phyloP scores from a whole-genome alignment of 768 basidiomycete species.

The Saitozyma sp. region DNA sequence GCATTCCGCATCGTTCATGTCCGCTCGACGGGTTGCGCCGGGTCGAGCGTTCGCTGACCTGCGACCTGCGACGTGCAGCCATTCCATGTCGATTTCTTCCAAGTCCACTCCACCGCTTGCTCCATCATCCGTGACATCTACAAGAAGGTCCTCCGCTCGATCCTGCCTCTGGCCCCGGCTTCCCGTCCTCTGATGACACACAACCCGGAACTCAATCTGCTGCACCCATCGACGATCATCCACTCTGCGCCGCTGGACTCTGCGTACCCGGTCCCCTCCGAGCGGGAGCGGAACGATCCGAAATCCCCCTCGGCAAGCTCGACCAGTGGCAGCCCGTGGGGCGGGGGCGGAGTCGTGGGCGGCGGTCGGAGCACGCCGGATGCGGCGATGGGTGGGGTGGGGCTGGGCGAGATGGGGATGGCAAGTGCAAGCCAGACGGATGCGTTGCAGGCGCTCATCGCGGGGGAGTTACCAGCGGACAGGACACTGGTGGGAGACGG shows the following conservation, averaged over 20 bases:
- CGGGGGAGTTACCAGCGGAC: neutral
- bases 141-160: constrained; percentile 40
- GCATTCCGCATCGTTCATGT: neutral
- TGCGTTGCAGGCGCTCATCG: neutral
- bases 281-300: neutral
- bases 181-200: neutral
- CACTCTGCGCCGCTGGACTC: constrained; percentile 32
- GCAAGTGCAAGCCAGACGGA: neutral
- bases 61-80: constrained; percentile 25
- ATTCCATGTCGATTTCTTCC: constrained; percentile 37
- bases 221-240: constrained; percentile 41
- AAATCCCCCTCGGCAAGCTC: neutral
- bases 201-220: constrained; percentile 9
- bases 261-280: neutral
- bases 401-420: too few species aligned
- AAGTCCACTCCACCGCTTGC: constrained; percentile 27
- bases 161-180: constrained; percentile 28
- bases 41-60: neutral
- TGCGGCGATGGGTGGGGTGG: too few species aligned
- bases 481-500: neutral
- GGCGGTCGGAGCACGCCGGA: too few species aligned
- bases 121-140: constrained; percentile 48
- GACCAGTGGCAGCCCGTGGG: neutral
- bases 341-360: too few species aligned
- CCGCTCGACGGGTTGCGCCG: neutral